phyloP scores from a whole-genome alignment of 1,284 basidiomycete genomes.

The Pascua sp. region DNA sequence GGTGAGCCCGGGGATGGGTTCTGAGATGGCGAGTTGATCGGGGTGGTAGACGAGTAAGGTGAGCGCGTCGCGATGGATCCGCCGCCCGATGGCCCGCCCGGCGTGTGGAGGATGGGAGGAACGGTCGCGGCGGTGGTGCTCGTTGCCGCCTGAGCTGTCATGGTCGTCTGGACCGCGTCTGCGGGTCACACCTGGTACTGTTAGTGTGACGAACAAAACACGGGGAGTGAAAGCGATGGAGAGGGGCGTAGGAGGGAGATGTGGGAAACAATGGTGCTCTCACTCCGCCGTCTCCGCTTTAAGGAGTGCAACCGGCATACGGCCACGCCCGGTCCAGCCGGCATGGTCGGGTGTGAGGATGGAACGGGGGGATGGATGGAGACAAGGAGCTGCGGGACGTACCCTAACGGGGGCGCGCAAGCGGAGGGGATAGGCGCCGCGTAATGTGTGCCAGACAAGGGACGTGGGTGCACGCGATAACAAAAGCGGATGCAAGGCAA shows the following conservation, averaged over 20 bases:
- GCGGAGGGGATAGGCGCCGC: too few species aligned
- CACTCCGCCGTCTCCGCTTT: too few species aligned
- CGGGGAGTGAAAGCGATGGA: neutral
- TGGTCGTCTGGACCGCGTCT: neutral
- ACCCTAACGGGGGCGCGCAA: too few species aligned
- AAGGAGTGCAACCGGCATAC: too few species aligned
- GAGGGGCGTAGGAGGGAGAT: neutral
- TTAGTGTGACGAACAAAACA: neutral
- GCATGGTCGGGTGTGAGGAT: too few species aligned
- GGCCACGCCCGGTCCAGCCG: too few species aligned
- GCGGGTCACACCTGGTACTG: conserved; percentile 5
- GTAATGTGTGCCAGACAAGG: too few species aligned
- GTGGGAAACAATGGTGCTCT: neutral
- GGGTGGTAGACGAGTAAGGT: conserved; percentile 3
- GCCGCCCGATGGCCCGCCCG: conserved; percentile 5
- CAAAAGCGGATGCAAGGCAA: too few species aligned
- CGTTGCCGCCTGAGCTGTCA: conserved; percentile 1
- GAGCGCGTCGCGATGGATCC: conserved; percentile 3
- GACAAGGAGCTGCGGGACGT: too few species aligned
- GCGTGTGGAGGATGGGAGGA: conserved; percentile 11
- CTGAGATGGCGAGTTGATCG: conserved; percentile 10
- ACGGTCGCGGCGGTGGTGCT: neutral
- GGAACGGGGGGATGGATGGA: too few species aligned
- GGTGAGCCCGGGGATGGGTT: conserved; percentile 22
- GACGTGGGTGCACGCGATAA: too few species aligned